These are phyloP conservation scores for Tephrocybe sp. DNA, from an alignment of 768 basidiomycete species.

Conservation along the genomic window DNA sequence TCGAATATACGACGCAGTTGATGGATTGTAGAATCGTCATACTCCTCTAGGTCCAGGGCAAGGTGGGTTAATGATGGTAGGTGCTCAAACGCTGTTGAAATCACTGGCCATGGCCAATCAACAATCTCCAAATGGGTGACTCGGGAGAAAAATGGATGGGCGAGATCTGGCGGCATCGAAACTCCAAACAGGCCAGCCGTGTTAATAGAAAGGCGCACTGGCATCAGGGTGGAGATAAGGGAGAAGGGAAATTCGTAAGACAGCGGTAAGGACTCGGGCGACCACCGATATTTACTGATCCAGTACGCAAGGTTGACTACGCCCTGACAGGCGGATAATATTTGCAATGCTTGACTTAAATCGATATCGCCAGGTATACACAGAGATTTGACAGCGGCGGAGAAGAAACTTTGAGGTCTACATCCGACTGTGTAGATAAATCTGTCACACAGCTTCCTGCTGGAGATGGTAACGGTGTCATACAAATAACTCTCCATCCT, in stretches of 20 bases:
- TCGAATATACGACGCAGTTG: constrained; percentile 16
- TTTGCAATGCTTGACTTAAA: constrained; percentile 12
- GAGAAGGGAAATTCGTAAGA: constrained; percentile 12
- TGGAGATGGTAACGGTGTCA: constrained; percentile 20
- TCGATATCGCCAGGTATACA: constrained; percentile 23
- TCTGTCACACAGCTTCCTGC: constrained; percentile 9
- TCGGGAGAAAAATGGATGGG: constrained; percentile 22
- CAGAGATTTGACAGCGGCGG: constrained; percentile 22
- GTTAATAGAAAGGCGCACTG: constrained; percentile 22
- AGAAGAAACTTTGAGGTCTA: constrained; percentile 19
- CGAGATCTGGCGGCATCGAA: constrained; percentile 14
- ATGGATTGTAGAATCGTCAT: constrained; percentile 11
- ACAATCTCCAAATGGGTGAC: constrained; percentile 24
- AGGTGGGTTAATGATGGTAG: constrained; percentile 23
- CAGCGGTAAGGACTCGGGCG: neutral
- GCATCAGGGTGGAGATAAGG: constrained; percentile 17
- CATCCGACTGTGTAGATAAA: constrained; percentile 18
- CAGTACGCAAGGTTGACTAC: constrained; percentile 23
- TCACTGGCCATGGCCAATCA: constrained; percentile 18
- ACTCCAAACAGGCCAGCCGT: constrained; percentile 19
- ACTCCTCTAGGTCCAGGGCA: constrained; percentile 19
- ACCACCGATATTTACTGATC: constrained; percentile 9
- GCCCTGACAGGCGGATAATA: constrained; percentile 22
- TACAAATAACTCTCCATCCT: constrained; percentile 25
- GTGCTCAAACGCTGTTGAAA: constrained; percentile 8